Evolutionary conservation across 768 basidiomycete species (phyloP), one percentile per base, ranked within the genome.

Genomic region (Hericium rajendrae): DNA sequence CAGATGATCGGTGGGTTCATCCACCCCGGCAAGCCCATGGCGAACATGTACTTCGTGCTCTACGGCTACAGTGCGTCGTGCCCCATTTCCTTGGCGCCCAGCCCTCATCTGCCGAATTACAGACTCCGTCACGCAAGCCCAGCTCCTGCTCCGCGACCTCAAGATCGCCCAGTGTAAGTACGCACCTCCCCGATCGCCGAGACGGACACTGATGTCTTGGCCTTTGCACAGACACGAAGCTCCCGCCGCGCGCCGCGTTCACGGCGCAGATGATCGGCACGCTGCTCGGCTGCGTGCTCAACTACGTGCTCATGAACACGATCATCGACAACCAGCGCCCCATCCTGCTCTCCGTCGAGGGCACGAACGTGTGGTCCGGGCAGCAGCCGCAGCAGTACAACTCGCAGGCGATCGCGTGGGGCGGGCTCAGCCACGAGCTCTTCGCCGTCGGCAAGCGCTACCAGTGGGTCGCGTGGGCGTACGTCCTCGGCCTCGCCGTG

Each of bases 301-400:
- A 74, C 64, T 73, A 70, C 68, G 77, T 83, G 48, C 63, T 85
- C 53, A 83, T 83, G 82, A 82, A 80, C 60, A 74, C 75, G 1
- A 79, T 85, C 57, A 74, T 85, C 64, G 71, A 73, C 53, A 73
- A 67, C 40, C 78, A 83, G 50, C 72, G 74, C 0, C 73, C 75
- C 0, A 78, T 81, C 26, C 66, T 85, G 3, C 68, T 83, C 24
- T 77, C 75, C 5, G 74, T 80, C 0, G 71, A 84, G 61, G 82
- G 82, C 37, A 82, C 83, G 1, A 78, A 79, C 61, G 73, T 80
- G 51, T 80, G 73, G 70, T 72, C 68, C 16, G 78, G 78, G 6
- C 75, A 76, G 62, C 76, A 78, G 53, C 72, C 73, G 6, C 78
- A 78, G 64, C 73, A 74, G 62, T 79, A 75, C 64, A 80, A 80